Conservation (phyloP, 2,329 filamentous ascomycete genomes). For the Fonsecaea erecta region DNA sequence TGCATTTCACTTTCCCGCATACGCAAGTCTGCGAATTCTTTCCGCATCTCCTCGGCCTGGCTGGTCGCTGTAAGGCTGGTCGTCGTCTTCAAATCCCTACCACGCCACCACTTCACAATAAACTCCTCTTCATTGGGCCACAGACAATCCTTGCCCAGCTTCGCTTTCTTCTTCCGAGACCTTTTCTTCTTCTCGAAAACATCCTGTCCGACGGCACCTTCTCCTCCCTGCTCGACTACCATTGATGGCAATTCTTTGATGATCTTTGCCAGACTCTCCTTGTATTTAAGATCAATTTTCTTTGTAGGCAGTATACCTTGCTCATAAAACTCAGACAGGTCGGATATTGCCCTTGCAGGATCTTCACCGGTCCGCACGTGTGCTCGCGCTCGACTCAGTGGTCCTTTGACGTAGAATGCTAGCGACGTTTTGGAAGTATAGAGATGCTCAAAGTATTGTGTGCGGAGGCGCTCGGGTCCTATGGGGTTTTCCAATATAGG, state of each 20-base stretch:
- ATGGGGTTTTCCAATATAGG: not conserved
- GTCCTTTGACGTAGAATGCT: slow-evolving; percentile 58
- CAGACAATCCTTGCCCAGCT: slow-evolving; percentile 53
- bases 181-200: slow-evolving; percentile 32
- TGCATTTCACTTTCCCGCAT: slow-evolving; percentile 56
- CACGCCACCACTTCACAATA: slow-evolving; percentile 53
- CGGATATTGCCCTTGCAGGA: slow-evolving; percentile 35
- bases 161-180: slow-evolving; percentile 45
- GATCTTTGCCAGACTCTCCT: slow-evolving; percentile 49
- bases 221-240: slow-evolving; percentile 36
- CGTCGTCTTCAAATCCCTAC: slow-evolving; percentile 38
- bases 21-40: slow-evolving; percentile 50
- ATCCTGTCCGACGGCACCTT: slow-evolving; percentile 31
- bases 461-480: slow-evolving; percentile 30
- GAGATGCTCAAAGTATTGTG: slow-evolving; percentile 37
- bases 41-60: slow-evolving; percentile 40
- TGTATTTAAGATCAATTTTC: slow-evolving; percentile 55
- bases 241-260: slow-evolving; percentile 43
- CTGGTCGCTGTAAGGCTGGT: not conserved
- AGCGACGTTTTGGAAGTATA: slow-evolving; percentile 49
- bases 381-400: slow-evolving; percentile 52
- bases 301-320: slow-evolving; percentile 51
- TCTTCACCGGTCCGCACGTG: slow-evolving; percentile 43
- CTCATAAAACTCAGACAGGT: slow-evolving; percentile 47
- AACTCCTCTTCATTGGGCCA: slow-evolving; percentile 52